These are phyloP conservation scores for Yamadazyma siamensis DNA, from an alignment of 1,139 yeast genomes.

Conservation along the genomic window DNA sequence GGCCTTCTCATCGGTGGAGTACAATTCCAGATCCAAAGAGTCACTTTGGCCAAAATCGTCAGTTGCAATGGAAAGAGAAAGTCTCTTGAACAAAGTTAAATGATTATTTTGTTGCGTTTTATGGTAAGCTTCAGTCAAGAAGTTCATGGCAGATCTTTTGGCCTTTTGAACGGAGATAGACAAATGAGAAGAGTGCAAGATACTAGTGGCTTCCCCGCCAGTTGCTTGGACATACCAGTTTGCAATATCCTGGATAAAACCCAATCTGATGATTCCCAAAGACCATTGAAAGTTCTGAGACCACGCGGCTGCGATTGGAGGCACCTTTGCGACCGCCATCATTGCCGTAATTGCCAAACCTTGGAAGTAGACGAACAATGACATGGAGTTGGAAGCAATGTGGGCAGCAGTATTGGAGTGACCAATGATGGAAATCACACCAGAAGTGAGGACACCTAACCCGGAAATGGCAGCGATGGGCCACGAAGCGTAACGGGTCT, in stretches of 20 bases:
- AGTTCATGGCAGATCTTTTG: slow-evolving; percentile 24
- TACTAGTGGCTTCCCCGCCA: slow-evolving; percentile 82
- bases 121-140: slow-evolving; percentile 15
- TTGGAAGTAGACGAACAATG: slow-evolving; percentile 91
- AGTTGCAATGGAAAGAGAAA: slow-evolving; percentile 29
- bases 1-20: slow-evolving; percentile 72
- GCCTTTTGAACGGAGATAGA: slow-evolving; percentile 80
- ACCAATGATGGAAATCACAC: slow-evolving; percentile 82
- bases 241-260: slow-evolving; percentile 83
- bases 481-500: slow-evolving; percentile 94
- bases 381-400: slow-evolving; percentile 91
- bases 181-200: slow-evolving; percentile 51
- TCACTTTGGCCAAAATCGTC: slow-evolving; percentile 48
- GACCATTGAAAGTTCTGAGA: slow-evolving; percentile 97
- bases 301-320: slow-evolving; percentile 99
- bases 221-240: slow-evolving; percentile 97
- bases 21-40: slow-evolving; percentile 47
- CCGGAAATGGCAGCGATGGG: slow-evolving; percentile 93
- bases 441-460: slow-evolving; percentile 81
- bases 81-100: slow-evolving; percentile 27
- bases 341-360: slow-evolving; percentile 87
- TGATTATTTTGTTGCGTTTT: slow-evolving; percentile 18
- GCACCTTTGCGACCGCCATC: slow-evolving; percentile 93
- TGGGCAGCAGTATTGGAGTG: slow-evolving; percentile 94
- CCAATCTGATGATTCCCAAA: slow-evolving; percentile 77